Conservation (phyloP, 106 monocot species). For the Narthecium ossifragum region DNA sequence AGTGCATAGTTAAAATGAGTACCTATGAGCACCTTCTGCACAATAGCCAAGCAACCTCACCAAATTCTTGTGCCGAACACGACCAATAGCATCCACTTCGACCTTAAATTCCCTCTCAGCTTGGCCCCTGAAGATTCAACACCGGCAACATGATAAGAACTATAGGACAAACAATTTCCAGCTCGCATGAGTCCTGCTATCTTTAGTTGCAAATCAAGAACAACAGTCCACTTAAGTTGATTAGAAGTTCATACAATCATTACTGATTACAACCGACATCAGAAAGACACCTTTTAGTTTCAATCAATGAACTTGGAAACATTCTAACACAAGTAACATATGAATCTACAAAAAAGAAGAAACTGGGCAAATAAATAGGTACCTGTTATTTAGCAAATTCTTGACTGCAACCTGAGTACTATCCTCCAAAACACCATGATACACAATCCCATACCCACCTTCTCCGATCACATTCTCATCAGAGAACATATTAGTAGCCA, state of each 20-base stretch:
- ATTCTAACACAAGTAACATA: not conserved
- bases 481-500: conserved; percentile 59
- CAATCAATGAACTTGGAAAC: not conserved
- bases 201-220: too few relatives aligned
- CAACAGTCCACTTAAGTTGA: too few relatives aligned
- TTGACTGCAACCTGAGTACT: conserved; percentile 74
- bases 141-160: too few relatives aligned
- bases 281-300: too few relatives aligned
- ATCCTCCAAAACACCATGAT: conserved; percentile 70
- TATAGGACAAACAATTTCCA: too few relatives aligned
- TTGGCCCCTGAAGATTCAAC: conserved; percentile 50
- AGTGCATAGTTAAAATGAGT: conserved; percentile 7
- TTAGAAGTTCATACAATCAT: too few relatives aligned
- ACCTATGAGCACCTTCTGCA: conserved; percentile 55
- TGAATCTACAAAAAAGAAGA: not conserved
- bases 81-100: conserved; percentile 56
- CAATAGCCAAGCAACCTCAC: conserved; percentile 54
- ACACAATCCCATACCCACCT: conserved; percentile 94
- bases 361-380: not conserved
- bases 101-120: conserved; percentile 60
- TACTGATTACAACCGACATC: too few relatives aligned
- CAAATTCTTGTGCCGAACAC: conserved; percentile 55
- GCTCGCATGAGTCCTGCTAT: too few relatives aligned
- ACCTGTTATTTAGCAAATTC: conserved; percentile 94
- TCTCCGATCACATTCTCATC: conserved; percentile 85